Evolutionary conservation across 805 yeast genomes (phyloP).

Genomic region (Cyberlindnera amylophila): DNA sequence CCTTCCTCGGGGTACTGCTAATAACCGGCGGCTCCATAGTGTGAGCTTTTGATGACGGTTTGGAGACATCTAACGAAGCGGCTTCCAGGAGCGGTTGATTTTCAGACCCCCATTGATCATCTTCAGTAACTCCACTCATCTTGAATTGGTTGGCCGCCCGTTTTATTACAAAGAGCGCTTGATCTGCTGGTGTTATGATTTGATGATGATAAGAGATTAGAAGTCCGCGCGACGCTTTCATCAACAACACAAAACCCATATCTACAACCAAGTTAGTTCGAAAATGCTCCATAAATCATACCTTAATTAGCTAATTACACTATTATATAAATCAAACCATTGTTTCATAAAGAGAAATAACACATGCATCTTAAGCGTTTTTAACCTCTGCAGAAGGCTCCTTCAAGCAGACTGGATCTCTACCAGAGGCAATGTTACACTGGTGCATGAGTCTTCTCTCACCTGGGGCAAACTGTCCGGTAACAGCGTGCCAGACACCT

Average conservation of each 20-base stretch:
- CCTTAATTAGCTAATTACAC: neutral
- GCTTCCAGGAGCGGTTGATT: no score
- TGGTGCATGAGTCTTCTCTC: constrained; percentile 89
- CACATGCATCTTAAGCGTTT: neutral
- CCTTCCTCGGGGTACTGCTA: neutral
- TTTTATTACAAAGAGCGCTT: no score
- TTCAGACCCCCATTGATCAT: no score
- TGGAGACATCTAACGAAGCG: no score
- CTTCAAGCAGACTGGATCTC: constrained; percentile 49
- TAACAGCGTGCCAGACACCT: constrained; percentile 90
- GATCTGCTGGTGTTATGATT: no score
- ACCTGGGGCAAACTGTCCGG: constrained; percentile 78
- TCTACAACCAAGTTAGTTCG: no score
- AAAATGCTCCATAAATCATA: neutral
- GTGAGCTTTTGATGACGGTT: no score
- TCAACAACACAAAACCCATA: neutral
- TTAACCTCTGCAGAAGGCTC: constrained; percentile 11
- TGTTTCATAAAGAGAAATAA: no score
- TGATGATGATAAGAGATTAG: neutral
- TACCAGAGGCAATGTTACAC: constrained; percentile 84
- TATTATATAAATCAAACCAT: neutral
- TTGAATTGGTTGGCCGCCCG: no score
- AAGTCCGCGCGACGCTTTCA: no score
- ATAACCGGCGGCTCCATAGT: no score
- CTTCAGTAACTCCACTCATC: no score